Evolutionary conservation across 2,329 filamentous ascomycete genomes (phyloP), one percentile per base, ranked within the genome.

Genomic region (Mariannaea sp.): DNA sequence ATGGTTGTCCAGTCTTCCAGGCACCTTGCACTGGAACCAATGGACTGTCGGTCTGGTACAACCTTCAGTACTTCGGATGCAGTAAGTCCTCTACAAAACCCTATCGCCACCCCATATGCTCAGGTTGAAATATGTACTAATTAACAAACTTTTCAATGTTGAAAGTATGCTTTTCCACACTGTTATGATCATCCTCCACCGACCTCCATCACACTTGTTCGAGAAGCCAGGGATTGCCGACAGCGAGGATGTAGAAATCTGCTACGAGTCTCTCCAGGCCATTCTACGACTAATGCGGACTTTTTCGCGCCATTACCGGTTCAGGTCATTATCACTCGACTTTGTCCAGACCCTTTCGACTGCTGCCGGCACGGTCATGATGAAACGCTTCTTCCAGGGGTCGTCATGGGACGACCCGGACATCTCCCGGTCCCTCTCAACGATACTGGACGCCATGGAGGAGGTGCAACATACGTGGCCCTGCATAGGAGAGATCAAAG

Each of bases 381-480:
- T 80, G 75, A 74, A 74, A 46, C 68, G 75, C 1, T 73, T 73
- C 49, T 67, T 80, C 32, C 69, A 76, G 24, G 62, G 68, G 7
- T 67, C 71, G 0, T 67, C 73, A 0, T 75, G 72, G 71, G 70
- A 71, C 27, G 75, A 78, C 53, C 61, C 67, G 0, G 70, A 79
- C 42, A 78, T 85, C 22, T 74, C 80, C 0, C 71, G 71, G 22
- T 76, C 78, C 14, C 69, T 86, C 19, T 75, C 77, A 7, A 71
- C 76, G 13, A 71, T 77, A n/a, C 65, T 76, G 0, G 75, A 80
- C 4, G 77, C 77, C 29, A 78, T 83, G 56, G 71, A 79, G 27
- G 71, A 75, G n/a, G 78, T 85, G 27, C 72, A 83, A 24, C 71
- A 77, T 33, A 77, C 75, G 7, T 79, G 74, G 73, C 74, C 75